Evolutionary conservation across 345 rosid genomes (phyloP), one percentile per base, ranked within the genome.

Genomic region (Raphanus sativus): DNA sequence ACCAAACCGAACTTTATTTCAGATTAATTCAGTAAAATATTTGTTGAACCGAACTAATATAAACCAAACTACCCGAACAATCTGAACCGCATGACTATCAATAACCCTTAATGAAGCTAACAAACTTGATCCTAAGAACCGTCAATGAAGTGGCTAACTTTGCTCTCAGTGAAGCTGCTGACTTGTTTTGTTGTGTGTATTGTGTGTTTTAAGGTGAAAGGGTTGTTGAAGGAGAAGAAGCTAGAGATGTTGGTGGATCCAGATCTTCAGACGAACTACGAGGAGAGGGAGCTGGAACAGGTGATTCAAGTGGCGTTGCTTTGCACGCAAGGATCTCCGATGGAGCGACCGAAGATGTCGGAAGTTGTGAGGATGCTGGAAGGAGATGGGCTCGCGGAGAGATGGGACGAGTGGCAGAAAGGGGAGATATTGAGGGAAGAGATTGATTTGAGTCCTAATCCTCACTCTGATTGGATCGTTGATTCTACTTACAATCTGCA

Each of bases 381-480:
- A 84, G 98, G 98, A 6, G 98, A 92, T 45, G 97, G 98, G 42
- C 81, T 92, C 74, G 96, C 89, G 0, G 98, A 94, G 86, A 86
- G 81, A 77, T 94, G 98, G 98, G 98, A 94, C 33, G 97, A 92
- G 77, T 94, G 97, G 98, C 98, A 90, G 63, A 92, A 89, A 83
- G 92, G 88, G n/a, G 98, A 94, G 76, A 91, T 90, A 26, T 88
- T 87, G 62, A 88, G 97, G 42, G 94, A 90, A 82, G 98, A 94
- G 69, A 84, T 88, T 24, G 96, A 94, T 63, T 82, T 92, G 28
- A 84, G 84, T 29, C 92, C 92, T 0, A 91, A 88, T 84, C 89
- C 86, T 33, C 82, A 77, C 74, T 90, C 97, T 4, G 96, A 90
- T 81, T 94, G 98, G 98, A 86, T 92, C 1, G 80, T 90, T 4